Base-by-base conservation (phyloP, 2,329 filamentous ascomycete species). In the Macrophomina phaseolina region DNA sequence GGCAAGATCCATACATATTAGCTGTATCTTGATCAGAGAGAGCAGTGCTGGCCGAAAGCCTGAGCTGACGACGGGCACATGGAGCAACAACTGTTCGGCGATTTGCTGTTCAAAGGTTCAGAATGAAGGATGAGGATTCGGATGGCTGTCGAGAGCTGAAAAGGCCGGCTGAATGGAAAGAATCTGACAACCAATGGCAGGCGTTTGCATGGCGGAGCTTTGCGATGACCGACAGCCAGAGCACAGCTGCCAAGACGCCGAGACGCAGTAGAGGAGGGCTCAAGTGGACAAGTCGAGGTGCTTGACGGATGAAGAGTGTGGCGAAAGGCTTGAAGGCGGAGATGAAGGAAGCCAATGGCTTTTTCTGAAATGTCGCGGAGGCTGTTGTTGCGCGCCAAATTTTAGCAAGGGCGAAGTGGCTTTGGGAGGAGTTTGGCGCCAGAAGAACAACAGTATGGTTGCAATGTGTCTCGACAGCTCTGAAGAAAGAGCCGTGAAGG, bases 281-380 rank as follows among this genome's bases (percentile, higher is more conserved):
- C 8, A n/a, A 40, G 38, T 45, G 42, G 12, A 14, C 4, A n/a
- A 45, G 42, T 14, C 11, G 12, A 45, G 16, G 42, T 45, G 42
- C 42, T 45, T 14, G 42, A 16, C 5, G 11, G 42, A 14, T 5
- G 42, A 45, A 45, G 42, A 45, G 42, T 45, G 11, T 45, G 42
- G 42, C 42, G 38, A 55, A 38, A 38, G 52, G 52, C n/a, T 55
- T 55, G 53, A 58, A 28, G 53, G 38, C 38, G 53, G 53, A 58
- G 53, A 58, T 58, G 53, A 58, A 3, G 6, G 14, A 12, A 30
- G 53, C 36, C 53, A 58, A 45, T 45, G 53, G 53, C 53, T 23
- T 40, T n/a, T 18, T 42, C 18, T n/a, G 11, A 45, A 45, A 58
- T 58, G 36, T 14, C 9, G 53, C 18, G 53, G 53, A 18, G 18